phyloP scores from a whole-genome alignment of 768 basidiomycete genomes.

The Hydnum rufescens region DNA sequence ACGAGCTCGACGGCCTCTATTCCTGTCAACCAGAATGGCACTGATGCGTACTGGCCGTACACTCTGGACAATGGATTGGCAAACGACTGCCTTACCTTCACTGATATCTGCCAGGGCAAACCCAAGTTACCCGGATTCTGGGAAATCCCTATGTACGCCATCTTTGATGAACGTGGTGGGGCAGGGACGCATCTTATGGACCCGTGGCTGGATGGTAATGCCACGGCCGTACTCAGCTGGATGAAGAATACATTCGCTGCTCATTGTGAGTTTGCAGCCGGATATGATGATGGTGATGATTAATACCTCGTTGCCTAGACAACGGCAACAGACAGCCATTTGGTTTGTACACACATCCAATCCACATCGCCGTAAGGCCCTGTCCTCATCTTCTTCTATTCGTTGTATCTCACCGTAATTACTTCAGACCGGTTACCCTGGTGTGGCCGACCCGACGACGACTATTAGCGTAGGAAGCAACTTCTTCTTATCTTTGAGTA shows the following conservation, averaged over 20 bases:
- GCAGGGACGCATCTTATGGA: slow-evolving; percentile 58
- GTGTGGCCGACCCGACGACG: slow-evolving; percentile 28
- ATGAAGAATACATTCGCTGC: slow-evolving; percentile 55
- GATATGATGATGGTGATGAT: not conserved
- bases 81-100: slow-evolving; percentile 45
- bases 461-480: no score
- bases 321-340: slow-evolving; percentile 57
- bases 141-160: slow-evolving; percentile 72
- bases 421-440: slow-evolving; percentile 21
- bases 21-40: slow-evolving; percentile 41
- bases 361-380: slow-evolving; percentile 40
- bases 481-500: no score
- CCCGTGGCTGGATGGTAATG: slow-evolving; percentile 62
- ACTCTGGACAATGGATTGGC: slow-evolving; percentile 63
- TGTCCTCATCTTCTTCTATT: slow-evolving; percentile 4
- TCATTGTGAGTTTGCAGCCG: slow-evolving; percentile 25
- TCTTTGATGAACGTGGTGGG: slow-evolving; percentile 40
- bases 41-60: slow-evolving; percentile 73
- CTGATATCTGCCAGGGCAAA: slow-evolving; percentile 41
- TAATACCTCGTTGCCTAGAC: slow-evolving; percentile 18
- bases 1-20: slow-evolving; percentile 38
- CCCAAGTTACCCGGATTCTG: slow-evolving; percentile 59
- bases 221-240: slow-evolving; percentile 44
- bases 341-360: slow-evolving; percentile 65
- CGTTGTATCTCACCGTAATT: slow-evolving; percentile 10